Conservation (phyloP, 805 yeast species). For the Ogataea polymorpha region DNA sequence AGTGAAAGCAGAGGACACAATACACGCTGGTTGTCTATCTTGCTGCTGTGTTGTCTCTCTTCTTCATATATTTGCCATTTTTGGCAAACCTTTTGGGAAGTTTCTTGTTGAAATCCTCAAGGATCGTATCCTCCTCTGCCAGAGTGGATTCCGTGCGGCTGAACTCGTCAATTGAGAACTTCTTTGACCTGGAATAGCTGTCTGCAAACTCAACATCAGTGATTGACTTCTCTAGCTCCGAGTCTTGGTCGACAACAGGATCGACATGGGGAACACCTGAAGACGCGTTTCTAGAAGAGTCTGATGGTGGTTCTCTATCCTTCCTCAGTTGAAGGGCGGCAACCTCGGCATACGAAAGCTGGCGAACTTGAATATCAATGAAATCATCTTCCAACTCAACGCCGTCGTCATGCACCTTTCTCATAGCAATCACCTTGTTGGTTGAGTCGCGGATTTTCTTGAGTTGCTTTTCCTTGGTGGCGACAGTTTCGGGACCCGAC, state of each 20-base stretch:
- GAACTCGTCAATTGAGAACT: slow-evolving; percentile 6
- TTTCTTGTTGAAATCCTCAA: slow-evolving; percentile 10
- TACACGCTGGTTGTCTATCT: neutral
- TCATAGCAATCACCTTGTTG: slow-evolving; percentile 34
- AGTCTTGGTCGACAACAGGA: slow-evolving; percentile 30
- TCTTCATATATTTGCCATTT: slow-evolving; percentile 20
- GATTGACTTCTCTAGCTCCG: slow-evolving; percentile 31
- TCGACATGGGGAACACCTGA: neutral
- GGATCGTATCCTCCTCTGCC: slow-evolving; percentile 2
- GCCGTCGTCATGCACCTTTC: slow-evolving; percentile 20
- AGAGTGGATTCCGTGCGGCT: neutral
- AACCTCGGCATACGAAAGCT: slow-evolving; percentile 53
- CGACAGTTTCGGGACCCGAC: neutral
- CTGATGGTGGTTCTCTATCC: neutral
- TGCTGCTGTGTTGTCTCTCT: slow-evolving; percentile 4
- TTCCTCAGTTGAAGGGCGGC: slow-evolving; percentile 33
- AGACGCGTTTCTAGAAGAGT: slow-evolving; percentile 2
- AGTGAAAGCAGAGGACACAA: neutral
- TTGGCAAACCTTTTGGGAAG: slow-evolving; percentile 19
- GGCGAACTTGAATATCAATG: slow-evolving; percentile 44
- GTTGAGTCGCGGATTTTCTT: slow-evolving; percentile 16
- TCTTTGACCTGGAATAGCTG: slow-evolving; percentile 16
- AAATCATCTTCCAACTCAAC: slow-evolving; percentile 31
- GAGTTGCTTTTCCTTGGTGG: slow-evolving; percentile 7
- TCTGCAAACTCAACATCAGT: slow-evolving; percentile 33